phyloP scores from a whole-genome alignment of 2,329 filamentous ascomycete species.

The Pestalotiopsis sp. region DNA sequence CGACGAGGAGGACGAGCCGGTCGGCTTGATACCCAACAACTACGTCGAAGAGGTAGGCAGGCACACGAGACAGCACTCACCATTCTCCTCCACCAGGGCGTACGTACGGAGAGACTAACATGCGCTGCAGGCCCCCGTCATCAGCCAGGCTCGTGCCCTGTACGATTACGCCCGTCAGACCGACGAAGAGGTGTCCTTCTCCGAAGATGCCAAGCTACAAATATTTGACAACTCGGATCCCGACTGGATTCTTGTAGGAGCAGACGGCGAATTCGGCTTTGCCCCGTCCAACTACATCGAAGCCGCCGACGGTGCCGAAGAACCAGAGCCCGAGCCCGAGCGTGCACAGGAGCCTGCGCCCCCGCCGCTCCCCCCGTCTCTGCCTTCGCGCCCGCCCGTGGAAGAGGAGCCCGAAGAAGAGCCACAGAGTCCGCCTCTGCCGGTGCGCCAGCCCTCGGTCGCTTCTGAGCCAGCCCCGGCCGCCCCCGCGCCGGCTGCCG shows the following conservation, averaged over 20 bases:
- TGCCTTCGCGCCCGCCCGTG: constrained; percentile 45
- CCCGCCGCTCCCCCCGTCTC: constrained; percentile 34
- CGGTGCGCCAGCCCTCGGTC: constrained; percentile 32
- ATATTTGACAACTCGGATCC: constrained; percentile 92
- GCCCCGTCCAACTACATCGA: constrained; percentile 97
- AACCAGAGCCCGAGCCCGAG: constrained; percentile 41
- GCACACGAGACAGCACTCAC: not conserved
- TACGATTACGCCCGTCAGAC: constrained; percentile 98
- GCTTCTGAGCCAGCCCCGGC: constrained; percentile 33
- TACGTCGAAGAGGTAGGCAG: constrained; percentile 84
- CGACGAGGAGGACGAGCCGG: constrained; percentile 88
- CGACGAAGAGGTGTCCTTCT: constrained; percentile 95
- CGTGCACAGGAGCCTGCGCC: constrained; percentile 33
- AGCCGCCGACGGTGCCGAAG: constrained; percentile 48
- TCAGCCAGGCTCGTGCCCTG: constrained; percentile 81
- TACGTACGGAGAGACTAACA: not conserved
- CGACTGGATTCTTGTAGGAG: constrained; percentile 93
- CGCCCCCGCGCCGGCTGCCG: constrained; percentile 51
- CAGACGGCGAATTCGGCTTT: constrained; percentile 87
- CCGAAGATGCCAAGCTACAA: constrained; percentile 80
- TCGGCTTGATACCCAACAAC: constrained; percentile 89
- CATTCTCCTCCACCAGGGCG: not conserved
- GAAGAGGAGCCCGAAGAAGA: constrained; percentile 35
- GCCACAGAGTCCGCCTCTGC: constrained; percentile 40
- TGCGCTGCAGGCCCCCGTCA: constrained; percentile 60